Base-by-base conservation (phyloP, 2,329 filamentous ascomycete species). In the Coniochaeta pulveracea region DNA sequence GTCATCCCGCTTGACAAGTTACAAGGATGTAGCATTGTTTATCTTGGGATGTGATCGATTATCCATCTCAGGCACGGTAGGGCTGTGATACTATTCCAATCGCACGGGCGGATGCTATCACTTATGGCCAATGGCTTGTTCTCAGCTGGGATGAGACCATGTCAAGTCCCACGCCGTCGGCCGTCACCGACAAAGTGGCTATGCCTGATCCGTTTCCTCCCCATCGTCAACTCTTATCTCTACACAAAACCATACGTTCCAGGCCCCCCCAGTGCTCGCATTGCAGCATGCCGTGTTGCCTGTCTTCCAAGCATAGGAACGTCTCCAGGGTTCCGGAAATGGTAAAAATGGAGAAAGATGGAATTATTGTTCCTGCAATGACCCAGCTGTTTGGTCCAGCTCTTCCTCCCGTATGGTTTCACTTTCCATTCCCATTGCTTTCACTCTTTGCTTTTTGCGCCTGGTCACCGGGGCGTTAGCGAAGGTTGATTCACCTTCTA, bases 151-250 rank as follows among this genome's bases (percentile, higher is more conserved):
- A n/a, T n/a, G n/a, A n/a, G n/a, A n/a, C n/a, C n/a, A n/a, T n/a
- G n/a, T n/a, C n/a, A n/a, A n/a, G n/a, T n/a, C n/a, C n/a, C n/a
- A n/a, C n/a, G n/a, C n/a, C n/a, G n/a, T n/a, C n/a, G n/a, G n/a
- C n/a, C n/a, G n/a, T n/a, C n/a, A n/a, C 16, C 16, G 6, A 18
- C 26, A 18, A 6, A 4, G 16, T 6, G 5, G 26, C 15, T 15
- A n/a, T n/a, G n/a, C n/a, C n/a, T n/a, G n/a, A n/a, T n/a, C n/a
- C n/a, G n/a, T n/a, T 29, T 8, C 19, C 26, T 9, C 17, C 15
- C 26, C 19, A n/a, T 10, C 17, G 5, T 3, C 15, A 18, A 29
- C 26, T 29, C n/a, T 29, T 29, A 29, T 29, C 26, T 29, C 26
- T 18, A 29, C 16, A 16, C 19, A 19, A 19, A 15, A 5, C 16